Evolutionary conservation across 2,329 filamentous ascomycete genomes (phyloP).

Genomic region (Trichoderma hamatum): DNA sequence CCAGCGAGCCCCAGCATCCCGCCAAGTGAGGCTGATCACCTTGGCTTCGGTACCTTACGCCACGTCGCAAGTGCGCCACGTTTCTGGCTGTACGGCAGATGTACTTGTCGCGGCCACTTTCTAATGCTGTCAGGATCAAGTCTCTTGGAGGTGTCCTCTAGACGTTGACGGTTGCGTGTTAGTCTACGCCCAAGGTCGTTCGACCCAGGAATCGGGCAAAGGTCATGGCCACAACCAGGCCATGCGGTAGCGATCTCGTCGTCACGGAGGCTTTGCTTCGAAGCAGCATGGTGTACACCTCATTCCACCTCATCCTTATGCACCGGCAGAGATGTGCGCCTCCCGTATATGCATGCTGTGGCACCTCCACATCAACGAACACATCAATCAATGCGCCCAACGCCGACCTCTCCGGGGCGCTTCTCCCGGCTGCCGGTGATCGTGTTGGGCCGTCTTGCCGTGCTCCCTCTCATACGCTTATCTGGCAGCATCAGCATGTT

Average conservation of each 20-base stretch:
- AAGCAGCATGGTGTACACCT: neutral
- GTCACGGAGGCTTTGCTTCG: no score
- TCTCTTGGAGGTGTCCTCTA: neutral
- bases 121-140: neutral
- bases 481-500: neutral
- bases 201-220: neutral
- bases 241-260: neutral
- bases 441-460: neutral
- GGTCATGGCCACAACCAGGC: neutral
- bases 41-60: neutral
- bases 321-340: neutral
- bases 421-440: neutral
- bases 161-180: neutral
- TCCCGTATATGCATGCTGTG: slow-evolving; percentile 8
- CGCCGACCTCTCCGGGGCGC: slow-evolving; percentile 1
- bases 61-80: slow-evolving; percentile 24
- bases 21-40: slow-evolving; percentile 9
- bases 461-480: neutral
- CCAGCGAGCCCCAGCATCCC: slow-evolving; percentile 13
- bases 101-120: neutral
- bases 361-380: neutral
- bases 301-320: neutral
- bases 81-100: neutral
- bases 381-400: neutral
- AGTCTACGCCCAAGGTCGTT: neutral